Evolutionary conservation across 2,329 filamentous ascomycete genomes (phyloP).

Genomic region (Rhinocladiella mackenziei): DNA sequence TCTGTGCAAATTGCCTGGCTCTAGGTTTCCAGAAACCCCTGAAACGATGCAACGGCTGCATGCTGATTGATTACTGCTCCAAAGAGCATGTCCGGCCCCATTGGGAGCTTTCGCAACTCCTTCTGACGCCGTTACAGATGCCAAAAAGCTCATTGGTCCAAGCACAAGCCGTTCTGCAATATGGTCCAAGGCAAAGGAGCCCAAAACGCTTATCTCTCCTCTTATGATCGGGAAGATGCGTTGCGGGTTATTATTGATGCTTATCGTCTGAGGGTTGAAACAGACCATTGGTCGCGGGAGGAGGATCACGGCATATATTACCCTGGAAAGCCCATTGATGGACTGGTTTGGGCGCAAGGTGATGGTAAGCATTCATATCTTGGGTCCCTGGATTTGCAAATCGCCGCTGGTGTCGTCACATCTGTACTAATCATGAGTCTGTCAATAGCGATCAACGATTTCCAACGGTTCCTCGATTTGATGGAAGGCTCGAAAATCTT

Average conservation of each 20-base stretch:
- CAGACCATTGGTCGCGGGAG: constrained; percentile 28
- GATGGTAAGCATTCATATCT: constrained; percentile 16
- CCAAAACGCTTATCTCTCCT: constrained; percentile 28
- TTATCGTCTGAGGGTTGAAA: constrained; percentile 33
- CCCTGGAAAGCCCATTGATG: constrained; percentile 36
- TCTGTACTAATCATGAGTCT: background rate
- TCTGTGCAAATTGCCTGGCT: constrained; percentile 27
- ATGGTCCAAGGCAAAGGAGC: constrained; percentile 28
- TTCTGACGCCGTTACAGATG: constrained; percentile 15
- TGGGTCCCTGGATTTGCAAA: background rate
- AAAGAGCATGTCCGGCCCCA: constrained; percentile 19
- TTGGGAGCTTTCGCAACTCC: background rate
- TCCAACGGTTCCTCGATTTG: constrained; percentile 38
- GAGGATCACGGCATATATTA: constrained; percentile 29
- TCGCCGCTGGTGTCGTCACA: background rate
- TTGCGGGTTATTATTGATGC: constrained; percentile 31
- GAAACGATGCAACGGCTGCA: constrained; percentile 27
- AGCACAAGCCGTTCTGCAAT: constrained; percentile 30
- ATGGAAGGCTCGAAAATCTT: constrained; percentile 35
- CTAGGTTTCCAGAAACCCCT: constrained; percentile 28
- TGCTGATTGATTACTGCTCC: constrained; percentile 28
- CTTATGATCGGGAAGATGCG: constrained; percentile 26
- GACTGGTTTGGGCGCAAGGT: constrained; percentile 30
- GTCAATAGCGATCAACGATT: constrained; percentile 30
- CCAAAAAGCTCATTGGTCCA: constrained; percentile 31